Evolutionary conservation across 2,329 filamentous ascomycete genomes (phyloP), one percentile per base, ranked within the genome.

Genomic region (Monosporascus ibericus): DNA sequence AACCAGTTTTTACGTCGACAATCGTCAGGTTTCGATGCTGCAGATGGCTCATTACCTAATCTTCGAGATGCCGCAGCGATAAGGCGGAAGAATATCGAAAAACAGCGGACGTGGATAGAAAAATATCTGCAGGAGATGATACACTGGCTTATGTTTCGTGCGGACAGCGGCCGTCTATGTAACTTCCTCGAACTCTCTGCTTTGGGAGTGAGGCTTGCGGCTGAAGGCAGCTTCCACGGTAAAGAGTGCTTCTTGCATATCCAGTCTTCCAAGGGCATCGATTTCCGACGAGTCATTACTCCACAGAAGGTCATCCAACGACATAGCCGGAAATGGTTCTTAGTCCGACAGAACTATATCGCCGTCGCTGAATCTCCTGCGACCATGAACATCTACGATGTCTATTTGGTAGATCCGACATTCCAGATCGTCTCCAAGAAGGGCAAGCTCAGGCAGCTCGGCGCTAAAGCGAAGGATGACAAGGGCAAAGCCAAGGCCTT

Each of bases 311-410:
- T 96, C 57, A 88, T 91, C 65, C 84, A 85, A 49, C 83, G 91
- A 14, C 92, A 96, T 70, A 87, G 84, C 55, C 90, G 91, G 18
- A 96, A 96, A 69, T 99, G 94, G 94, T 99, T 99, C 67, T 77
- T 97, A 20, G 91, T 99, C n/a, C 81, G 94, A 49, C 92, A 97
- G 70, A 97, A 91, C 73, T 99, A 99, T 65, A 86, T 99, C 54
- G 92, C 96, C 44, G 96, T 92, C 61, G 92, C 97, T n/a, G 92
- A 97, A 67, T 96, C 94, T 0, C 94, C 94, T 0, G 92, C 97
- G 68, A 95, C 95, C 62, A 95, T 97, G 88, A 92, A 96, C 64
- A 95, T 97, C 36, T 96, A 96, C 68, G 95, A 99, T 71, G 94
- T 99, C 22, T 97, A 96, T 69, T 79, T 99, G n/a, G 89, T 97